These are phyloP conservation scores for Metschnikowia matae DNA, from an alignment of 805 yeast species.

Conservation along the genomic window DNA sequence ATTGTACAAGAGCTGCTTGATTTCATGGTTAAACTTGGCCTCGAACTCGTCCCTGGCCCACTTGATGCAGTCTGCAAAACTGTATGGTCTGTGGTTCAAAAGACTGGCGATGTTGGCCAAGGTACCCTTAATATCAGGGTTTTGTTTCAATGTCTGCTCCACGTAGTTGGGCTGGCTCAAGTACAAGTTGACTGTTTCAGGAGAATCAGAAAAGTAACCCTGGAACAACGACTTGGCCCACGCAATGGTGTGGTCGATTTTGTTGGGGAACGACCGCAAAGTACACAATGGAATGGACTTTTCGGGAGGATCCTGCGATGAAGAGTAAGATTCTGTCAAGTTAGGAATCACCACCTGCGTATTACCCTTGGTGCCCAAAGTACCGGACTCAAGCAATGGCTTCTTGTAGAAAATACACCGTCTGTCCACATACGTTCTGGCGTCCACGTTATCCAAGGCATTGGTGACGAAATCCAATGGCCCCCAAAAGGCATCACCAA, in stretches of 20 bases:
- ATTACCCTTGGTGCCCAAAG: slow-evolving; percentile 97
- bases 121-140: slow-evolving; percentile 85
- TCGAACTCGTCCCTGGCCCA: slow-evolving; percentile 96
- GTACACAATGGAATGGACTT: slow-evolving; percentile 97
- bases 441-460: slow-evolving; percentile 96
- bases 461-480: slow-evolving; percentile 85
- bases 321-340: slow-evolving; percentile 91
- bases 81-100: slow-evolving; percentile 76
- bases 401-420: slow-evolving; percentile 91
- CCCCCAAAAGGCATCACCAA: slow-evolving; percentile 83
- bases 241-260: slow-evolving; percentile 97
- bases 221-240: slow-evolving; percentile 97
- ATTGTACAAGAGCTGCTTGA: slow-evolving; percentile 83
- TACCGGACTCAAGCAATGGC: slow-evolving; percentile 92
- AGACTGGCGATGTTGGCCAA: slow-evolving; percentile 75
- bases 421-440: slow-evolving; percentile 95
- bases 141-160: slow-evolving; percentile 85
- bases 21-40: slow-evolving; percentile 77
- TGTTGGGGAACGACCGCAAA: slow-evolving; percentile 93
- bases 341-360: slow-evolving; percentile 94
- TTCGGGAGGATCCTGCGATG: slow-evolving; percentile 98
- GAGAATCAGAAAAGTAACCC: slow-evolving; percentile 85
- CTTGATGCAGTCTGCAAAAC: slow-evolving; percentile 87
- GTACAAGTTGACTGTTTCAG: slow-evolving; percentile 89
- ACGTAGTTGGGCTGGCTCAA: slow-evolving; percentile 89